These are phyloP conservation scores for Prosopis cineraria DNA, from an alignment of 306 rosid species.

Conservation along the genomic window DNA sequence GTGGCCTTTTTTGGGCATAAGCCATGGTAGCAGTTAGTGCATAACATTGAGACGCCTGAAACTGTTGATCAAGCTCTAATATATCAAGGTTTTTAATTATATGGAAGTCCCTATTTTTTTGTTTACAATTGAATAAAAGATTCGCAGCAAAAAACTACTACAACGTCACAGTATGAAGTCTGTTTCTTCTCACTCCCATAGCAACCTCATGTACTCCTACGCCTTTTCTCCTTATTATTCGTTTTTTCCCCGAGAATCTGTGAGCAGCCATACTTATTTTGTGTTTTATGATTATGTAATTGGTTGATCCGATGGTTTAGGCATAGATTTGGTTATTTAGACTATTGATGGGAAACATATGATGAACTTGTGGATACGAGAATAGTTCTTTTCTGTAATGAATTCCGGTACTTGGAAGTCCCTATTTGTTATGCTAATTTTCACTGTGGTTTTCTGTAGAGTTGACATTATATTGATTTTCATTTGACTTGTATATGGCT, in stretches of 20 bases:
- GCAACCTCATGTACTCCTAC: background rate
- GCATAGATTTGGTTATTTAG: background rate
- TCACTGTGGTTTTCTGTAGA: background rate
- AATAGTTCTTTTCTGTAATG: background rate
- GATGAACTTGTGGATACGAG: background rate
- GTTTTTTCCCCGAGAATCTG: background rate
- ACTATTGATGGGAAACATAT: background rate
- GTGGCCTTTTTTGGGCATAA: background rate
- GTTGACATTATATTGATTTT: conserved; percentile 1
- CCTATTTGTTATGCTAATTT: background rate
- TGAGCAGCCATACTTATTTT: background rate
- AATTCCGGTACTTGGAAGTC: background rate
- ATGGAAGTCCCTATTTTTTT: background rate
- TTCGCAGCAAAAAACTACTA: background rate
- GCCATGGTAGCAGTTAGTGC: background rate
- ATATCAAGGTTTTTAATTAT: background rate
- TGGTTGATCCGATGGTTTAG: background rate
- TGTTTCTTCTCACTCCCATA: background rate
- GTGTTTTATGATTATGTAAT: background rate
- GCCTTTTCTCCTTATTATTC: background rate
- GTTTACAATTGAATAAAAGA: background rate
- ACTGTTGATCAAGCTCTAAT: conserved; percentile 15
- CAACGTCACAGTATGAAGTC: background rate
- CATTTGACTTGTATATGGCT: background rate
- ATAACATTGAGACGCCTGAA: background rate